These are phyloP conservation scores for Aspergillus ruber DNA, from an alignment of 2,329 filamentous ascomycete genomes.

Conservation along the genomic window DNA sequence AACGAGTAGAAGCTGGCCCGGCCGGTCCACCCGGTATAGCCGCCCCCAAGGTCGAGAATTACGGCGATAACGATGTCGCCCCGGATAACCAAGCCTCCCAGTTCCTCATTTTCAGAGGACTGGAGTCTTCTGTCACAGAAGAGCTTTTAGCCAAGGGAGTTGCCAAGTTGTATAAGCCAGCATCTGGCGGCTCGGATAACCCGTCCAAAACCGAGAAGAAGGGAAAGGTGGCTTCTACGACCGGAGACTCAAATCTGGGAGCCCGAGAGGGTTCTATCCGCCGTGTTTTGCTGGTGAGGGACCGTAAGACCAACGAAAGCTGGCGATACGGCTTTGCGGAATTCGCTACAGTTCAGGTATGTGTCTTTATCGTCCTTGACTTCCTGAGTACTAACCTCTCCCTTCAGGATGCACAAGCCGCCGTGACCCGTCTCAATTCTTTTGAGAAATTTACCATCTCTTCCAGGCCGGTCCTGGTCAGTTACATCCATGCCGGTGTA, in stretches of 20 bases:
- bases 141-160: conserved; percentile 66
- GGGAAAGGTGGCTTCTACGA: conserved; percentile 50
- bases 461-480: conserved; percentile 63
- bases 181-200: conserved; percentile 25
- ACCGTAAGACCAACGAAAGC: conserved; percentile 63
- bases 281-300: conserved; percentile 69
- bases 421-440: conserved; percentile 64
- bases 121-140: conserved; percentile 66
- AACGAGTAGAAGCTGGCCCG: conserved; percentile 16
- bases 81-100: conserved; percentile 60
- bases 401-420: conserved; percentile 60
- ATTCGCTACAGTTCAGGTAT: conserved; percentile 62
- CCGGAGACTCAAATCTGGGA: conserved; percentile 57
- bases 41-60: conserved; percentile 42
- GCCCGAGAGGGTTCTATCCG: conserved; percentile 68
- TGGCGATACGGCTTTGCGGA: conserved; percentile 81
- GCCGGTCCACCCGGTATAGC: conserved; percentile 32
- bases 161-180: conserved; percentile 62
- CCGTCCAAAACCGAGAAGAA: conserved; percentile 38
- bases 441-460: conserved; percentile 72
- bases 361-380: neutral
- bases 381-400: conserved; percentile 2
- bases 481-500: conserved; percentile 76
- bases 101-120: conserved; percentile 66
- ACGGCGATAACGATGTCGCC: conserved; percentile 50